phyloP scores from a whole-genome alignment of 2,329 filamentous ascomycete genomes.

The Exophiala sideris region DNA sequence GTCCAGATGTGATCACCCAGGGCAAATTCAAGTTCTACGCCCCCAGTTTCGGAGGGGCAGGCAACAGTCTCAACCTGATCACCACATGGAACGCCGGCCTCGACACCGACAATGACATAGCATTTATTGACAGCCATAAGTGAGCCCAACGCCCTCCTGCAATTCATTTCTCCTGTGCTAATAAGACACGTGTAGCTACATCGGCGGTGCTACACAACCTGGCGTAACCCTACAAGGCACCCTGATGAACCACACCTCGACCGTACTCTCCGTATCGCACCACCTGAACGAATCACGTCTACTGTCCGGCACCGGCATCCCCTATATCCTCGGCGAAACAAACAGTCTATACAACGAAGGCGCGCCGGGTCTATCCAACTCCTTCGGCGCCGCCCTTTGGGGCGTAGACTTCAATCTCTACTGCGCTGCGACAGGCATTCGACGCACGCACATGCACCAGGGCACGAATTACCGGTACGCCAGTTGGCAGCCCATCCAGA shows the following conservation, averaged over 20 bases:
- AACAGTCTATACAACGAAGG: slow-evolving; percentile 64
- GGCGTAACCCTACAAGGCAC: slow-evolving; percentile 62
- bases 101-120: slow-evolving; percentile 48
- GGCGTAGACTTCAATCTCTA: slow-evolving; percentile 61
- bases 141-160: slow-evolving; percentile 32
- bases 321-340: slow-evolving; percentile 59
- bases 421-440: slow-evolving; percentile 54
- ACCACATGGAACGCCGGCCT: slow-evolving; percentile 55
- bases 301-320: slow-evolving; percentile 37
- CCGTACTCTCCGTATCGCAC: slow-evolving; percentile 48
- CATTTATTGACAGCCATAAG: slow-evolving; percentile 59
- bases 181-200: slow-evolving; percentile 49
- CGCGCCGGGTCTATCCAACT: slow-evolving; percentile 59
- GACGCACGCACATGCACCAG: slow-evolving; percentile 61
- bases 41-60: slow-evolving; percentile 56
- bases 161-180: no score
- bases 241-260: slow-evolving; percentile 61
- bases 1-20: slow-evolving; percentile 47
- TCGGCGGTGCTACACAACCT: slow-evolving; percentile 56
- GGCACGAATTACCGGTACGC: slow-evolving; percentile 62
- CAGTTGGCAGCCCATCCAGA: slow-evolving; percentile 56
- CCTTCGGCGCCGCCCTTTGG: slow-evolving; percentile 65
- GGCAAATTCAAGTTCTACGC: slow-evolving; percentile 52
- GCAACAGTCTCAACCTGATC: slow-evolving; percentile 51
- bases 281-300: slow-evolving; percentile 52